A percentile compares a stretch with the other conserved stretches of the same genome.
These are phyloP conservation scores for Neobulgaria alba DNA, from an alignment of 2,329 filamentous ascomycete genomes.

Conservation along the genomic window DNA sequence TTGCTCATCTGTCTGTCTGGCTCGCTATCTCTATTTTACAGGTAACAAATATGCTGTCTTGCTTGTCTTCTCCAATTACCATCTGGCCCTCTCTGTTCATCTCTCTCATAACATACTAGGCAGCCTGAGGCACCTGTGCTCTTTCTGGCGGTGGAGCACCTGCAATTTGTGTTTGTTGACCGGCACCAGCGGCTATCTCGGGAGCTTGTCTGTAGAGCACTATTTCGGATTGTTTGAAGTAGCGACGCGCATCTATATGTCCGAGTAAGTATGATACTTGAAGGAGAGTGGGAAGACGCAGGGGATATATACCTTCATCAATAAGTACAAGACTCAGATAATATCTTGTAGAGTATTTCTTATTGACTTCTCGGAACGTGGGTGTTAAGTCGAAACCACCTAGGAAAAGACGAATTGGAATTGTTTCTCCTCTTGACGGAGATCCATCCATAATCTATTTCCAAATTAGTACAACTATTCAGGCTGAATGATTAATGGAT, in stretches of 20 bases:
- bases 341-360: conserved; percentile 98
- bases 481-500: not conserved
- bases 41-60: no score
- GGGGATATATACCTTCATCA: conserved; percentile 61
- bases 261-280: conserved; percentile 8
- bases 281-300: not conserved
- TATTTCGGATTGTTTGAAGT: conserved; percentile 99
- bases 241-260: conserved; percentile 75
- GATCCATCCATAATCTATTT: conserved; percentile 94
- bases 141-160: conserved; percentile 27
- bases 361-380: conserved; percentile 98
- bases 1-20: no score
- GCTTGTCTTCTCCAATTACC: no score
- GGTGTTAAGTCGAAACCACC: conserved; percentile 96
- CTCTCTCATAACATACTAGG: no score
- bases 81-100: no score
- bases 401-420: conserved; percentile 92
- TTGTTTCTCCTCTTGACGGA: conserved; percentile 87
- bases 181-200: conserved; percentile 36
- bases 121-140: conserved; percentile 14
- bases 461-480: no score
- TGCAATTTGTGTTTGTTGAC: conserved; percentile 29
- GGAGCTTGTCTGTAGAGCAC: conserved; percentile 82
- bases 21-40: no score
- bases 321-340: conserved; percentile 95